Base-by-base conservation (phyloP, 2,329 filamentous ascomycete species). In the Colletotrichum euphorbiae region DNA sequence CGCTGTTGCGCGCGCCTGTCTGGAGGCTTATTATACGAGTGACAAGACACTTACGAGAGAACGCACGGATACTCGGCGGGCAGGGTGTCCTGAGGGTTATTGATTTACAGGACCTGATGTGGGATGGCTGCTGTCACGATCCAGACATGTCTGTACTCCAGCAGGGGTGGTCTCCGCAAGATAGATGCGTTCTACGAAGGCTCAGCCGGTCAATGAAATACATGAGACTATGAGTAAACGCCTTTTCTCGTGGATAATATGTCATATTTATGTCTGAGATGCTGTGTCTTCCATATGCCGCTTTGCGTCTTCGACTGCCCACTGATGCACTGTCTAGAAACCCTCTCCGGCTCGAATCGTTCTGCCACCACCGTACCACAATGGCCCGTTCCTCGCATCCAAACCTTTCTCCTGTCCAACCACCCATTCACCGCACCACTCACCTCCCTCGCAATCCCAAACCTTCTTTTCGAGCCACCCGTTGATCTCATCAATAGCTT, bases 331-430 rank as follows among this genome's bases (percentile, higher is more conserved):
- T 33, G 21, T 48, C 73, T 71, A 90, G 75, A 89, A 90, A 0
- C 89, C 89, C 76, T 90, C 88, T 17, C 89, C 89, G 17, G 84
- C 61, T 74, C 84, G 80, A 68, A 97, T 84, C 3, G 89, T 91
- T 71, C 91, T 86, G 1, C 94, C 94, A 28, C 90, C 92, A 40
- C 91, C 95, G 80, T 97, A 98, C 94, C 94, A 98, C 50, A 97
- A 79, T 6, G 85, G 83, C 0, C 95, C 95, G 71, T 86, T 88
- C 50, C 93, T 87, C 67, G 89, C 89, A 74, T 95, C 92, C 62
- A 98, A 80, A 0, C 94, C 94, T 73, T 84, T 91, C 77, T 95
- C 93, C 73, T 97, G 88, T 0, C 95, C 94, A n/a, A 98, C 89
- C 24, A 92, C 81, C 94, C 95, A 98, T 75, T 96, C 91, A 0